Base-by-base conservation (phyloP, 2,329 filamentous ascomycete genomes). In the Thielaviopsis euricoi region DNA sequence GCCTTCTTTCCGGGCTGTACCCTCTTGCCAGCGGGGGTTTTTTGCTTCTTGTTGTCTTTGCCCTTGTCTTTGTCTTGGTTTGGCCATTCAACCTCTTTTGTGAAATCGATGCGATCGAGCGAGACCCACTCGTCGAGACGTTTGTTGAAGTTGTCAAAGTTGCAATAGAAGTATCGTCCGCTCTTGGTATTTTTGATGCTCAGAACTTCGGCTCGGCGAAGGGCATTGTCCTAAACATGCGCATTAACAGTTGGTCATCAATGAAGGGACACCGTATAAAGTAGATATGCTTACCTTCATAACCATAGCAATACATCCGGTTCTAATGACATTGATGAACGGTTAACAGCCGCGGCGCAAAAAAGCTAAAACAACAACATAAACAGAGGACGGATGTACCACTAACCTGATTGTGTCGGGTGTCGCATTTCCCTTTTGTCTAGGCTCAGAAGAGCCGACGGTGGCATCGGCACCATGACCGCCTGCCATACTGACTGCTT, bases 111-210 rank as follows among this genome's bases (percentile, higher is more conserved):
- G 40, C 93, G 81, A 40, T 81, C 77, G 29, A 86, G 80, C 1
- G 86, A 78, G 10, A 98, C 84, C 93, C 93, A 98, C 75, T 98
- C 93, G 73, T 80, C 75, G 13, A 81, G 71, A 63, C 76, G 77
- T 71, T 97, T 97, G 73, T 97, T 97, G 80, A 96, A 97, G 66
- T 95, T 94, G 67, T 95, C 89, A 69, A 96, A 97, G 70, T 97
- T 95, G 66, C 95, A 94, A 71, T 96, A 96, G 67, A 91, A 96
- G 58, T 87, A 86, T 46, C 88, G 85, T 17, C 86, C 85, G 66
- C 88, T 91, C 70, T 94, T 94, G 22, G 87, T 86, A 60, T 90
- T 87, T 67, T 87, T 85, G 64, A 97, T 94, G 60, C 89, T 93
- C n/a, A 98, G 75, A 62, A 98, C 95, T 70, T 98, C 93, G 65